Conservation (phyloP, 2,329 filamentous ascomycete species). For the Arachnomyces sp. region DNA sequence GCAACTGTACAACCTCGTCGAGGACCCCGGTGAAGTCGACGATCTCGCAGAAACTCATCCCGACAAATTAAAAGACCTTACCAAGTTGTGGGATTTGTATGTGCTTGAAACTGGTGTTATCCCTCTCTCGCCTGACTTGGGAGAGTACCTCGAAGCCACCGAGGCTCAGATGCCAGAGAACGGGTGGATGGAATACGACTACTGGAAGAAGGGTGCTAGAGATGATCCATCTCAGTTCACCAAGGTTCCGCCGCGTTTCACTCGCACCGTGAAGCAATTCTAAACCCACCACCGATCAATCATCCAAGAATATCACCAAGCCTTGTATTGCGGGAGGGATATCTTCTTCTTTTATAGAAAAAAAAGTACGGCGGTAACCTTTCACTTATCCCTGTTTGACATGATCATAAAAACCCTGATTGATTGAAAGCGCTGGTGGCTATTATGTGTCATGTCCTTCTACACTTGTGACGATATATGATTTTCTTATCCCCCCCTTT, state of each 20-base stretch:
- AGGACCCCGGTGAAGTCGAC: slow-evolving; percentile 46
- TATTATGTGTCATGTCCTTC: too few relatives aligned
- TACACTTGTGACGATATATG: too few relatives aligned
- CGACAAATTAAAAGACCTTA: slow-evolving; percentile 40
- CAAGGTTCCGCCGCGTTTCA: slow-evolving; percentile 26
- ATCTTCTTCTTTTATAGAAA: too few relatives aligned
- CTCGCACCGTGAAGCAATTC: slow-evolving; percentile 29
- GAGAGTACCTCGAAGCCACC: slow-evolving; percentile 52
- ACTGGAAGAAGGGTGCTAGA: slow-evolving; percentile 50
- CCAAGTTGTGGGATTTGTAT: slow-evolving; percentile 52
- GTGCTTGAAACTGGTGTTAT: slow-evolving; percentile 53
- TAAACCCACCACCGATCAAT: slow-evolving; percentile 10
- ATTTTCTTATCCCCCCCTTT: too few relatives aligned
- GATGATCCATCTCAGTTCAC: slow-evolving; percentile 43
- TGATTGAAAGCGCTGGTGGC: too few relatives aligned
- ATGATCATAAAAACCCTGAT: too few relatives aligned
- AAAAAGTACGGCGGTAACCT: too few relatives aligned
- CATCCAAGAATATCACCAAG: too few relatives aligned
- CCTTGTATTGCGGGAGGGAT: too few relatives aligned
- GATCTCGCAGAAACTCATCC: slow-evolving; percentile 37
- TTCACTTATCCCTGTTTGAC: too few relatives aligned
- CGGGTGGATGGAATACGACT: slow-evolving; percentile 60
- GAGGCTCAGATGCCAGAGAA: slow-evolving; percentile 61
- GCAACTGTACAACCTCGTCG: slow-evolving; percentile 49
- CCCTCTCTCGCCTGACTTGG: slow-evolving; percentile 52